These are phyloP conservation scores for Fusarium beomiforme DNA, from an alignment of 2,329 filamentous ascomycete species.

Conservation along the genomic window DNA sequence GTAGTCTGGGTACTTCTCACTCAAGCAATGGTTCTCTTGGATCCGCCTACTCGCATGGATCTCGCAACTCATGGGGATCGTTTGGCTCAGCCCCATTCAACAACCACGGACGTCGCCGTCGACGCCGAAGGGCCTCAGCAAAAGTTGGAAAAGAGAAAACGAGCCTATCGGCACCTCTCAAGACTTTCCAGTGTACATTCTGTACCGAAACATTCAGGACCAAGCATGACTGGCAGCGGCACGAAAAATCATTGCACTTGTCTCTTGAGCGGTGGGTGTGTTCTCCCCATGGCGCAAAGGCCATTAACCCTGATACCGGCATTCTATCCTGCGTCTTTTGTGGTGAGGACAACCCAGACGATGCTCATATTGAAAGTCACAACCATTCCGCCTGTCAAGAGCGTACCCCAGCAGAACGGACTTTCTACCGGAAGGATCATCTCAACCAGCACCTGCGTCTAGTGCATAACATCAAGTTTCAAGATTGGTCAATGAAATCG, in stretches of 20 bases:
- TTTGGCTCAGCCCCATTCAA: constrained; percentile 57
- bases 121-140: constrained; percentile 56
- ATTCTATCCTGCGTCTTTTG: constrained; percentile 68
- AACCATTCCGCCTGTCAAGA: constrained; percentile 74
- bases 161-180: constrained; percentile 55
- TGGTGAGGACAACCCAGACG: constrained; percentile 63
- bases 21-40: constrained; percentile 68
- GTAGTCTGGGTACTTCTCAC: constrained; percentile 69
- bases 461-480: constrained; percentile 70
- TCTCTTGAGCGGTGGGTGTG: constrained; percentile 75
- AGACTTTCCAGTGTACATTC: constrained; percentile 74
- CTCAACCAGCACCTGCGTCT: constrained; percentile 72
- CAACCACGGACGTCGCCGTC: constrained; percentile 58
- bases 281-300: constrained; percentile 64
- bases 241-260: constrained; percentile 73
- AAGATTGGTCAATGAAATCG: constrained; percentile 70
- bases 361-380: constrained; percentile 66
- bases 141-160: constrained; percentile 51
- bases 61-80: constrained; percentile 65
- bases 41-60: constrained; percentile 68
- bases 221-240: constrained; percentile 76
- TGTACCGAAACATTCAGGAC: constrained; percentile 74
- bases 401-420: constrained; percentile 68
- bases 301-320: constrained; percentile 68
- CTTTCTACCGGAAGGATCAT: constrained; percentile 74